A percentile compares a stretch with the other conserved stretches of the same genome.
These are phyloP conservation scores for Komagataella phaffii DNA, from an alignment of 805 yeast species.

Conservation along the genomic window DNA sequence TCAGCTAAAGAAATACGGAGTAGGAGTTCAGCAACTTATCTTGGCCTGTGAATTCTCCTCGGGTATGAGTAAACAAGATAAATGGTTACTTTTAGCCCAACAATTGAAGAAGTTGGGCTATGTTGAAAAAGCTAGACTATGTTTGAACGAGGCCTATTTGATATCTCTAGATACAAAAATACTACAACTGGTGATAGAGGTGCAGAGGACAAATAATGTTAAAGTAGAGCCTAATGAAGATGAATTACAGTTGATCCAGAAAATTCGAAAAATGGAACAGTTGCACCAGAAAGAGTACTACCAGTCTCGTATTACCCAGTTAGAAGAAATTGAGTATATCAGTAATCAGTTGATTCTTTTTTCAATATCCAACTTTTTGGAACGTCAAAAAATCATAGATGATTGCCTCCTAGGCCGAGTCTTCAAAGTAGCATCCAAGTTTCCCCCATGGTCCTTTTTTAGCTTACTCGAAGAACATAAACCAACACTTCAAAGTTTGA, in stretches of 20 bases:
- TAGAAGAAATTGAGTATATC: neutral
- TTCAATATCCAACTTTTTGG: neutral
- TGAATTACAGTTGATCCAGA: neutral
- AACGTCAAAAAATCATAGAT: neutral
- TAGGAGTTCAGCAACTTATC: neutral
- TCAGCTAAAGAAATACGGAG: neutral
- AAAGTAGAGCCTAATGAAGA: neutral
- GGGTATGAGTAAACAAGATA: neutral
- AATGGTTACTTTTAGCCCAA: neutral
- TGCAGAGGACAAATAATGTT: neutral
- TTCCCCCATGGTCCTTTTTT: neutral
- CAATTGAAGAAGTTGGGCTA: neutral
- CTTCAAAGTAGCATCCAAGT: neutral
- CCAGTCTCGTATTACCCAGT: neutral
- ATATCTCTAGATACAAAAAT: neutral
- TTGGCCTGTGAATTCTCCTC: neutral
- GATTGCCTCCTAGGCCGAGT: neutral
- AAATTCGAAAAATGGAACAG: neutral
- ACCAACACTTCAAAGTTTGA: neutral
- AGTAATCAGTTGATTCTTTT: neutral
- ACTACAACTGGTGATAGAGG: neutral
- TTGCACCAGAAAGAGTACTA: neutral
- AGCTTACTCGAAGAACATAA: neutral
- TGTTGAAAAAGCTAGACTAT: neutral
- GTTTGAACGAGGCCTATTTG: neutral